Evolutionary conservation across 2,329 filamentous ascomycete species (phyloP), one percentile per base, ranked within the genome.

Genomic region (Diaporthe velutina): DNA sequence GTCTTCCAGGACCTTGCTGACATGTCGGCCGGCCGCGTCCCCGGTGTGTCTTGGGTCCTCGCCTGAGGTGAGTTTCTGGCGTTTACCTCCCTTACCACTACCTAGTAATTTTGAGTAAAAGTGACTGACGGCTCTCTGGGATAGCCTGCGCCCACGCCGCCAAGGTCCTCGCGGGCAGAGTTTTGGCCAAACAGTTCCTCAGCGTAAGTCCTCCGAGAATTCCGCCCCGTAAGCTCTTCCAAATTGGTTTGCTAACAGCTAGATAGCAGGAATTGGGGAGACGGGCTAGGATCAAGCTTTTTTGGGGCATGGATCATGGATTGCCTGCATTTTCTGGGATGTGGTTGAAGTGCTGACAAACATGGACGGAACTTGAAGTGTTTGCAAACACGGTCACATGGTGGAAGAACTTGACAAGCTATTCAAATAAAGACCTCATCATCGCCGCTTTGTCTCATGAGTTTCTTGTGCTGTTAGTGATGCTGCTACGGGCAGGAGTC

Each of bases 21-120:
- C 10, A 25, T 64, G 25, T 13, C 25, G 25, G 58, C 28, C 25
- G 58, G 58, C 15, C 40, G 58, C 25, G 15, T 64, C 5, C 58
- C 58, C 17, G 58, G 58, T 22, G 58, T 64, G 25, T 45, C 58
- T 45, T 64, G 40, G 58, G 40, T 10, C 8, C 58, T 64, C 25
- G 28, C 58, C 15, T 64, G 2, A 30, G 58, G 58, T 60, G 22
- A 19, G 57, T 28, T 9, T 30, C 8, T 45, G 1, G 25, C 28
- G 0, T 45, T 64, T 19, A 19, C 13, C 9, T 33, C 1, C 12
- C 1, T 22, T 7, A 30, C 15, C 17, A 22, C 8, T 7, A 25
- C 4, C 17, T 30, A 1, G 3, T 1, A 17, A 3, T 45, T 19
- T 3, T 13, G 13, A 12, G 13, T 30, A 8, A 7, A 22, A 8